A percentile compares a stretch with the other conserved stretches of the same genome.
These are phyloP conservation scores for Phytophthora tubulina DNA, from an alignment of 352 stramenopile genomes.

Conservation along the genomic window DNA sequence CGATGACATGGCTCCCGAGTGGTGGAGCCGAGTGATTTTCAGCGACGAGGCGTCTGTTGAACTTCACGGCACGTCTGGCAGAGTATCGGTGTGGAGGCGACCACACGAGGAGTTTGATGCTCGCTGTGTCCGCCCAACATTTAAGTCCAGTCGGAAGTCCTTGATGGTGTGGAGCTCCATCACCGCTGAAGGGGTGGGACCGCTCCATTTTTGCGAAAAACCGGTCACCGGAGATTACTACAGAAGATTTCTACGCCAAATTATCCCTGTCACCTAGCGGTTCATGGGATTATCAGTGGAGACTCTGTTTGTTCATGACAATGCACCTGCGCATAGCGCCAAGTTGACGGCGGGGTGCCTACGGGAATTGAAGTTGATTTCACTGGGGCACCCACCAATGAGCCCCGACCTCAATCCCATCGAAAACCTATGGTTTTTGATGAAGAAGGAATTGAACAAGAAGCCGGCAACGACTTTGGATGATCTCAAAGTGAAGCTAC, in stretches of 20 bases:
- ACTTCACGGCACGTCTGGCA: not conserved
- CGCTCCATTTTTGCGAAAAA: not conserved
- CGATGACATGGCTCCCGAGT: not conserved
- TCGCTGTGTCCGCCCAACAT: slow-evolving; percentile 7
- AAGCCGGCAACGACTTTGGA: not conserved
- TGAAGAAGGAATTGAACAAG: slow-evolving; percentile 10
- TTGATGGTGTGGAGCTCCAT: not conserved
- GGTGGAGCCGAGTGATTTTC: not conserved
- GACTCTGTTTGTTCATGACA: slow-evolving; percentile 19
- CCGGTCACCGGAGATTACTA: not conserved
- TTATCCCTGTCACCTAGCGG: slow-evolving; percentile 4
- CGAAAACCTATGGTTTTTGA: slow-evolving; percentile 15
- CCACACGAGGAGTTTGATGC: not conserved
- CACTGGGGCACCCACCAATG: slow-evolving; percentile 2
- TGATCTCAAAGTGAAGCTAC: not conserved
- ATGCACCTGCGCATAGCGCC: slow-evolving; percentile 3
- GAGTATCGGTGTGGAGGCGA: slow-evolving; percentile 8
- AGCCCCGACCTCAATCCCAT: slow-evolving; percentile 24
- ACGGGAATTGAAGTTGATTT: slow-evolving; percentile 6
- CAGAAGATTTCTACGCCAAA: not conserved
- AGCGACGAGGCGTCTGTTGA: slow-evolving; percentile 1
- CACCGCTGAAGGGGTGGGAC: not conserved
- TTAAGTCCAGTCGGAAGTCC: slow-evolving; percentile 3
- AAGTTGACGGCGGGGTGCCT: slow-evolving; percentile 6
- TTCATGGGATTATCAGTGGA: not conserved